These are phyloP conservation scores for Pythium pectinolyticum DNA, from an alignment of 352 stramenopile species.

Conservation along the genomic window DNA sequence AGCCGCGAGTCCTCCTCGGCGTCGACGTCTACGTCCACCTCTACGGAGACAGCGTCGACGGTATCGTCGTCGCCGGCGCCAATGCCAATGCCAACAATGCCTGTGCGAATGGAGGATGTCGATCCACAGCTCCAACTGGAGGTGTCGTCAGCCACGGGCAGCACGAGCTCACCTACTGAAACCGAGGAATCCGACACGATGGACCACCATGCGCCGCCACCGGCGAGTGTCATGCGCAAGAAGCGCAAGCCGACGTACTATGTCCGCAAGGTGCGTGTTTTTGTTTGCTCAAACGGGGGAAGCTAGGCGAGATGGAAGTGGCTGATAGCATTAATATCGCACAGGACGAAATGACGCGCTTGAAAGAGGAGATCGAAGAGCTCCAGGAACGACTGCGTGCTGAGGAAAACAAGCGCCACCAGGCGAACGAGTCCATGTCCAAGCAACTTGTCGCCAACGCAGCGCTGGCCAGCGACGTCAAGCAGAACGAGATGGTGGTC, in stretches of 20 bases:
- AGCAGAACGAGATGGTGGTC: slow-evolving; percentile 25
- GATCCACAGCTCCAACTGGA: background rate
- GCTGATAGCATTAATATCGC: background rate
- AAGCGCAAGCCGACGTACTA: slow-evolving; percentile 28
- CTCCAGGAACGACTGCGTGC: slow-evolving; percentile 16
- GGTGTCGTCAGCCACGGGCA: slow-evolving; percentile 1
- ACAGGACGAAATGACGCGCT: slow-evolving; percentile 20
- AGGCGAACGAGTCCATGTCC: slow-evolving; percentile 17
- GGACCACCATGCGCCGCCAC: background rate
- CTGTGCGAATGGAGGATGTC: too few species aligned
- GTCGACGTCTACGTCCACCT: background rate
- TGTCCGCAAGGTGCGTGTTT: slow-evolving; percentile 16
- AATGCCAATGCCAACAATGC: too few species aligned
- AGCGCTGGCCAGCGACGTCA: slow-evolving; percentile 16
- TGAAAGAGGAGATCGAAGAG: slow-evolving; percentile 23
- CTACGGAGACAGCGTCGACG: too few species aligned
- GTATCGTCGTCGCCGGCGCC: too few species aligned
- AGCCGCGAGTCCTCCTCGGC: background rate
- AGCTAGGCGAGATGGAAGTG: too few species aligned
- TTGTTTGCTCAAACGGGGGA: too few species aligned
- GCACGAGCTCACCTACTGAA: slow-evolving; percentile 10
- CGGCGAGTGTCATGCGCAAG: slow-evolving; percentile 17
- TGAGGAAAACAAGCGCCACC: slow-evolving; percentile 15
- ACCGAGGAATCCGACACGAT: slow-evolving; percentile 19
- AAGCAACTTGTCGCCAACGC: slow-evolving; percentile 23